Conservation (phyloP, 225 moss, liverwort and hornwort genomes). For the Climacium dendroides region DNA sequence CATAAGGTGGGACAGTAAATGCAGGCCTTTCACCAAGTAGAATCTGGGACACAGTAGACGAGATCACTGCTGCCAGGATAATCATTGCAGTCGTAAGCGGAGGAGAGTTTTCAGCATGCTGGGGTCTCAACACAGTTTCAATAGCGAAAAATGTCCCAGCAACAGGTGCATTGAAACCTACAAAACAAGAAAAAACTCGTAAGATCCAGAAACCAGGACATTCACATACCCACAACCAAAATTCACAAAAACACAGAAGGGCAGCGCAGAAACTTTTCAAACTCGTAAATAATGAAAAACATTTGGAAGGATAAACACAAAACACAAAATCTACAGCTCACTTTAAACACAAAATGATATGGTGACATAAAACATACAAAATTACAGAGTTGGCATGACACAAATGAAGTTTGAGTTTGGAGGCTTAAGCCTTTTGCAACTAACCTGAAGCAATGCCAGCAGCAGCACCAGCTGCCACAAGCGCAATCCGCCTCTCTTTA, state of each 20-base stretch:
- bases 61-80: conserved; percentile 93
- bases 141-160: conserved; percentile 98
- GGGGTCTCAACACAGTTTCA: conserved; percentile 95
- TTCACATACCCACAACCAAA: neutral
- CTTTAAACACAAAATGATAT: neutral
- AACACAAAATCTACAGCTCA: neutral
- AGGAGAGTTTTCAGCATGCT: conserved; percentile 98
- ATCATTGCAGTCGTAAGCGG: conserved; percentile 99
- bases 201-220: neutral
- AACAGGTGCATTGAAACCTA: conserved; percentile 98
- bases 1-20: conserved; percentile 87
- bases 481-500: conserved; percentile 84
- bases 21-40: conserved; percentile 86
- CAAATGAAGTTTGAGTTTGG: neutral
- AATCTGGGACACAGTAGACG: conserved; percentile 92
- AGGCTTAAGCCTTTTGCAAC: neutral
- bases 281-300: neutral
- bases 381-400: conserved; percentile 4
- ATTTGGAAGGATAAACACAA: neutral
- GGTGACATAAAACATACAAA: neutral
- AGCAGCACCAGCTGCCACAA: conserved; percentile 98
- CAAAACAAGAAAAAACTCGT: neutral
- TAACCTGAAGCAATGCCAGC: conserved; percentile 99
- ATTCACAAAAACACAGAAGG: neutral
- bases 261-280: neutral